Evolutionary conservation across 108 stramenopile species (phyloP), one percentile per base, ranked within the genome.

Genomic region (Pseudonitzschia multistriata): DNA sequence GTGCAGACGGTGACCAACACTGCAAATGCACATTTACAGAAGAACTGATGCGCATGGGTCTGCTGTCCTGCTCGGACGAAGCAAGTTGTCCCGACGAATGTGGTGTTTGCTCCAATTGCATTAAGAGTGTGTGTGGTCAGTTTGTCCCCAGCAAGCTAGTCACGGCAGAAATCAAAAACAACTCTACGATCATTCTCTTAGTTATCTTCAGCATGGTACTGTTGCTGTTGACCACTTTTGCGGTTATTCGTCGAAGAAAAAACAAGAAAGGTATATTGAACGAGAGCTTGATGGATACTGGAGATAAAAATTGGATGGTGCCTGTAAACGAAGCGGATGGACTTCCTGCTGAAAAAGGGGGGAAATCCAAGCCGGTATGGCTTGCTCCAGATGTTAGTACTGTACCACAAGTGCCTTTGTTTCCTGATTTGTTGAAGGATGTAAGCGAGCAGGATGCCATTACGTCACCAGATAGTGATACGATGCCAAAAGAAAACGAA

Each of bases 1-100:
- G 87, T 45, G 73, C 73, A 5, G 72, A 72, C 57, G 59, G 67
- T 1, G 71, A 79, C 17, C 28, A 39, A 17, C 37, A 37, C 19
- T 88, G 87, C 57, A 40, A 81, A 15, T 88, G 87, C 37, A 79
- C 70, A 13, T 83, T 70, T 49, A 78, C 87, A 5, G 76, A 80
- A 52, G 73, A 79, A 24, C 75, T 84, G 13, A 76, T 82, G 76
- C 62, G 73, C 5, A 59, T 70, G 35, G 84, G 81, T 37, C 55
- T 64, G 15, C 47, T 88, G 3, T 72, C 79, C 10, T 88, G 87
- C 45, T 68, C 66, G 19, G 82, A 79, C 42, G 40, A 63, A 14
- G 35, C 34, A 30, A 34, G 48, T 36, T 88, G 87, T 42, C 87
- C 87, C 21, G 19, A 21, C 14, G 62, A 68, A 13, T 88, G 87